Evolutionary conservation across 2,329 filamentous ascomycete genomes (phyloP).

Genomic region (Didymella exigua): DNA sequence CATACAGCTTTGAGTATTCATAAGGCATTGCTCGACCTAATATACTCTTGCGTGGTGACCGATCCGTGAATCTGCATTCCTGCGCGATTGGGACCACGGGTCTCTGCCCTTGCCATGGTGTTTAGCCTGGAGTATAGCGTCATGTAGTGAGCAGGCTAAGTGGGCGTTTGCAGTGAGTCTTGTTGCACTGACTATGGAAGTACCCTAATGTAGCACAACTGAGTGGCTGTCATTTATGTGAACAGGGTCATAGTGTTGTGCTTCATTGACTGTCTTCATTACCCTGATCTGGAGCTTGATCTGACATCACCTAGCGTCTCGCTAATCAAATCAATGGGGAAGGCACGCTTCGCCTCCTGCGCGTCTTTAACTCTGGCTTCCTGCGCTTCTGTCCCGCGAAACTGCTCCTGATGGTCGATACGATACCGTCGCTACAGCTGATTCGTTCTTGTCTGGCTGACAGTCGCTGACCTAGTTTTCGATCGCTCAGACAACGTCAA

Average conservation of each 20-base stretch:
- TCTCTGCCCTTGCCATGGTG: conserved; percentile 7
- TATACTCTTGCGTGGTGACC: background rate
- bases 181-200: background rate
- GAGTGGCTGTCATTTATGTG: background rate
- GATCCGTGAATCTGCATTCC: conserved; percentile 7
- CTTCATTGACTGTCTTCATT: background rate
- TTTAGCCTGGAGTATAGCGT: background rate
- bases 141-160: background rate
- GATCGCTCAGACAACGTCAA: background rate
- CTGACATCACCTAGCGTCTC: background rate
- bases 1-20: background rate
- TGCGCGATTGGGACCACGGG: conserved; percentile 4
- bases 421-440: background rate
- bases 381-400: no score
- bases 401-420: no score
- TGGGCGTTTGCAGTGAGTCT: background rate
- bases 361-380: no score
- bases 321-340: background rate
- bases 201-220: background rate
- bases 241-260: background rate
- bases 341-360: background rate
- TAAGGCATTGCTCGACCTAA: background rate
- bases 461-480: background rate
- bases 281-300: background rate
- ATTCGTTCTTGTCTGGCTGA: background rate